Conservation (phyloP, 257 asterid species). For the Coffea eugenioides region DNA sequence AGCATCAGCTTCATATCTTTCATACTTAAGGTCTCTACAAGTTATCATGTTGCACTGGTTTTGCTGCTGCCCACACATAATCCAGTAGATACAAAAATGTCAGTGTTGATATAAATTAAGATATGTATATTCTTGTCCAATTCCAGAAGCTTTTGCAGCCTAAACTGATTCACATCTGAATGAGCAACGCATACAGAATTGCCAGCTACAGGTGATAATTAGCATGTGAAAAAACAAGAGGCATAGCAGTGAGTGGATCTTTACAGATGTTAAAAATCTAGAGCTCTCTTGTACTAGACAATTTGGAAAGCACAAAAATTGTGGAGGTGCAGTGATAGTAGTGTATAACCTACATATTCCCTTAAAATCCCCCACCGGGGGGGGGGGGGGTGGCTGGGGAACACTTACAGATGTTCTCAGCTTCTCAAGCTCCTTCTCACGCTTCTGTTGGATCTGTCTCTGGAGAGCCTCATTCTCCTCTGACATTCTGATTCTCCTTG, state of each 20-base stretch:
- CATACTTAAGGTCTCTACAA: neutral
- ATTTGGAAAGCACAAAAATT: neutral
- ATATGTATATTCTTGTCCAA: conserved; percentile 4
- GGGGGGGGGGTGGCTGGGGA: too few species aligned
- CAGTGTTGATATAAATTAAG: neutral
- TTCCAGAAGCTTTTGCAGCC: conserved; percentile 9
- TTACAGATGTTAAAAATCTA: neutral
- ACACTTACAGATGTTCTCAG: conserved; percentile 42
- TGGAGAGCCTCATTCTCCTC: conserved; percentile 65
- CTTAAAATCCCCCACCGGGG: too few species aligned
- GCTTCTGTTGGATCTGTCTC: conserved; percentile 71
- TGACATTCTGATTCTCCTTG: conserved; percentile 51
- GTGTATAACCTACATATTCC: conserved; percentile 44
- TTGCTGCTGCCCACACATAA: neutral
- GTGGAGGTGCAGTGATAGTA: neutral
- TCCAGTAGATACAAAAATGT: neutral
- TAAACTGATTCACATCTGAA: neutral
- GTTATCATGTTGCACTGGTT: neutral
- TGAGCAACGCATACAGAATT: neutral
- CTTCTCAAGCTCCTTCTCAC: conserved; percentile 58
- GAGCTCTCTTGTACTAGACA: neutral
- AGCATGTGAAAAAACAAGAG: neutral
- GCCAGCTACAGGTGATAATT: neutral
- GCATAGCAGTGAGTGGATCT: neutral
- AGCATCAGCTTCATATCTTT: neutral